phyloP scores from a whole-genome alignment of 345 rosid genomes.

The Eucalyptus coolabah region DNA sequence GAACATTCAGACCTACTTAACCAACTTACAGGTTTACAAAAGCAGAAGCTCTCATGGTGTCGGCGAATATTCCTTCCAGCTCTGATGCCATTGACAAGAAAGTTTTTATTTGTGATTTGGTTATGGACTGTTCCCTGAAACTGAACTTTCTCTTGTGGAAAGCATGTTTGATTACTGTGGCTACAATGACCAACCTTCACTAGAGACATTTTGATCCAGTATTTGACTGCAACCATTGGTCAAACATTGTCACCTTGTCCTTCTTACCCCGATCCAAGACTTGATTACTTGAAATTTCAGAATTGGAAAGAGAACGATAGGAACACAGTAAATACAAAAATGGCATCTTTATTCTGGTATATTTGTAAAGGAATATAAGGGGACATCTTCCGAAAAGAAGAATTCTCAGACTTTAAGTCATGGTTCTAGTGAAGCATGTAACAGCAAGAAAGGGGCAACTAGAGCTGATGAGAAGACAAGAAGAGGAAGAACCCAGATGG shows the following conservation, averaged over 20 bases:
- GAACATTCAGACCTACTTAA: neutral
- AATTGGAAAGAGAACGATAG: neutral
- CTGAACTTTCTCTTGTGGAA: neutral
- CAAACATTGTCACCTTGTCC: neutral
- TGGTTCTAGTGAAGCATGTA: neutral
- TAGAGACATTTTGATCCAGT: neutral
- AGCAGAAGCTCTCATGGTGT: neutral
- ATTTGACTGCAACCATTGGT: neutral
- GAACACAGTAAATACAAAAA: neutral
- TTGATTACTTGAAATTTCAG: neutral
- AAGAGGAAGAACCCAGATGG: neutral
- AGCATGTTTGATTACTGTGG: neutral
- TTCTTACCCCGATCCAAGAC: neutral
- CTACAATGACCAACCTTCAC: neutral
- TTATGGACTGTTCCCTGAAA: neutral
- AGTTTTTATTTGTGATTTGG: neutral
- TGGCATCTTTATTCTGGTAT: neutral
- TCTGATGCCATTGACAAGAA: neutral
- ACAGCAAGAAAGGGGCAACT: neutral
- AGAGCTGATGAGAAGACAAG: neutral
- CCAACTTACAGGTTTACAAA: neutral
- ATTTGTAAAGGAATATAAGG: neutral
- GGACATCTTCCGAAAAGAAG: neutral
- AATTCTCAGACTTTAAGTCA: neutral
- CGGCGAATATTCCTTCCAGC: neutral